A percentile compares a stretch with the other conserved stretches of the same genome.
Conservation (phyloP, 768 basidiomycete species). For the Boletus reticuloceps region DNA sequence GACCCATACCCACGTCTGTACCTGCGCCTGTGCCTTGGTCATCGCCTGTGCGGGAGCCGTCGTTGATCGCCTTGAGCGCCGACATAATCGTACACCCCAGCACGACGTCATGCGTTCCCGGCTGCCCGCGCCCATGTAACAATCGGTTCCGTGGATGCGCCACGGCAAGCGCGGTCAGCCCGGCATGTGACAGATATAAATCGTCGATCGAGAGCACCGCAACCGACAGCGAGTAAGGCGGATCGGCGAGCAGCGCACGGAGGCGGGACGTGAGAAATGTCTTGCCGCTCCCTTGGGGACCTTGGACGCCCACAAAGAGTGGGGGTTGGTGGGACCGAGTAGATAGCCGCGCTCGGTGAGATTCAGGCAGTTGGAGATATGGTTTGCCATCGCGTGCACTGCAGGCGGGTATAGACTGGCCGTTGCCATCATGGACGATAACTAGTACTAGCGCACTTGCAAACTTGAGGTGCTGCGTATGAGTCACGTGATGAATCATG, state of each 20-base stretch:
- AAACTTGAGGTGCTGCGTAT: neutral
- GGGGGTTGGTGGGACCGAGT: slow-evolving; percentile 39
- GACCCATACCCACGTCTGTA: neutral
- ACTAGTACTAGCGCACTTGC: too few species aligned
- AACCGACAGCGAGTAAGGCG: slow-evolving; percentile 52
- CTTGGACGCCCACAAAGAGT: slow-evolving; percentile 85
- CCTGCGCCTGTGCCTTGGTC: neutral
- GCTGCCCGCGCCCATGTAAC: slow-evolving; percentile 83
- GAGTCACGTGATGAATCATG: slow-evolving; percentile 15
- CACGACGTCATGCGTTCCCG: slow-evolving; percentile 84
- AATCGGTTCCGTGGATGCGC: slow-evolving; percentile 55
- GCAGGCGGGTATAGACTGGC: slow-evolving; percentile 26
- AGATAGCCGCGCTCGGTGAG: slow-evolving; percentile 26
- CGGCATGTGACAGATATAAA: slow-evolving; percentile 75
- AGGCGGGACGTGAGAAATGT: slow-evolving; percentile 71
- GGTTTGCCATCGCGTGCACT: slow-evolving; percentile 37
- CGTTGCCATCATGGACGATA: slow-evolving; percentile 13
- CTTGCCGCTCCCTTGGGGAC: slow-evolving; percentile 94
- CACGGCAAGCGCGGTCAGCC: slow-evolving; percentile 53
- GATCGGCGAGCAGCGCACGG: slow-evolving; percentile 37
- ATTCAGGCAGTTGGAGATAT: slow-evolving; percentile 38
- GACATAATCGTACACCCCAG: slow-evolving; percentile 57
- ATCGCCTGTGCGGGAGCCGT: neutral
- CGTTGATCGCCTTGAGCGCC: slow-evolving; percentile 45
- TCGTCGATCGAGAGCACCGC: slow-evolving; percentile 79